Percentiles rank a stretch among this genome's conserved stretches.
These are phyloP conservation scores for Lachnellula subtilissima DNA, from an alignment of 2,329 filamentous ascomycete species.

Conservation along the genomic window DNA sequence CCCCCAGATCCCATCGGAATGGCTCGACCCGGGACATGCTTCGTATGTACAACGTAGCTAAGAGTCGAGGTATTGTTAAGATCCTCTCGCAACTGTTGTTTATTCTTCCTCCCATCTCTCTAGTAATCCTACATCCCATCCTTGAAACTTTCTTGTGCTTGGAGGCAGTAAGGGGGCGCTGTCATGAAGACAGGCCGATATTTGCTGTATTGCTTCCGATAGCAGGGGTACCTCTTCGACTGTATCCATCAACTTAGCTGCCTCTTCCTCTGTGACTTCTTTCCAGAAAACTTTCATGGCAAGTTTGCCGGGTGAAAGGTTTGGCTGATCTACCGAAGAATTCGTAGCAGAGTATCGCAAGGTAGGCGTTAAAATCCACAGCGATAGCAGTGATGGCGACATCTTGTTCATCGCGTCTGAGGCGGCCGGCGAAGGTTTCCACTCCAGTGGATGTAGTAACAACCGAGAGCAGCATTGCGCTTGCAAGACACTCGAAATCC, in stretches of 20 bases:
- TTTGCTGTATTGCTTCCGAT: slow-evolving; percentile 40
- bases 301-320: slow-evolving; percentile 5
- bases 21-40: not conserved
- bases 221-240: slow-evolving; percentile 57
- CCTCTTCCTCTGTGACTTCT: slow-evolving; percentile 5
- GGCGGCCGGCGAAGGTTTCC: not conserved
- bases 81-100: not conserved
- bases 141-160: slow-evolving; percentile 53
- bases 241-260: slow-evolving; percentile 13
- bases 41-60: not conserved
- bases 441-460: slow-evolving; percentile 11
- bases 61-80: not conserved
- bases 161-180: slow-evolving; percentile 51
- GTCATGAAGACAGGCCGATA: slow-evolving; percentile 40
- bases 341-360: slow-evolving; percentile 7
- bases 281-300: slow-evolving; percentile 30
- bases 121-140: slow-evolving; percentile 64
- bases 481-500: slow-evolving; percentile 12
- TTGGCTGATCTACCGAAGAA: not conserved
- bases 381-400: not conserved
- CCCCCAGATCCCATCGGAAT: not conserved
- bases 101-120: slow-evolving; percentile 42
- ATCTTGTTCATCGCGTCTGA: not conserved
- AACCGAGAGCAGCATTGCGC: slow-evolving; percentile 18
- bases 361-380: slow-evolving; percentile 11